Conservation (phyloP, 2,329 filamentous ascomycete genomes). For the Venturia carpophila region DNA sequence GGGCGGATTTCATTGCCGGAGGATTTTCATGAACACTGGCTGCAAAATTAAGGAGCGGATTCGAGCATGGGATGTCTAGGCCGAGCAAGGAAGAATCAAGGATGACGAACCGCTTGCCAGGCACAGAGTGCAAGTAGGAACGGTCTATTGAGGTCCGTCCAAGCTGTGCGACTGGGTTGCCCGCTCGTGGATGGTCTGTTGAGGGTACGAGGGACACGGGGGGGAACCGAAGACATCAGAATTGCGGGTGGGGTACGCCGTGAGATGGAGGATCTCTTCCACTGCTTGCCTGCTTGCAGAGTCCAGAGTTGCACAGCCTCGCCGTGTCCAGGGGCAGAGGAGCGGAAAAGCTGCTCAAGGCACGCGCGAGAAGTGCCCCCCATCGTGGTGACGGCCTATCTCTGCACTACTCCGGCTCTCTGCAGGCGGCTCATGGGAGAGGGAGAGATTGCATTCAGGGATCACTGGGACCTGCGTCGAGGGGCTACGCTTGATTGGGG, state of each 20-base stretch:
- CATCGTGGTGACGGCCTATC: too few species aligned
- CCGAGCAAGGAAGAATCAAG: not conserved
- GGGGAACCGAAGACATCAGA: too few species aligned
- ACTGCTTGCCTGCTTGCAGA: not conserved
- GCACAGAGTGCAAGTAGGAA: not conserved
- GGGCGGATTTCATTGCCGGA: not conserved
- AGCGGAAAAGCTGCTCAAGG: not conserved
- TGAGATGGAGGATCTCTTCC: not conserved
- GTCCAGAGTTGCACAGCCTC: not conserved
- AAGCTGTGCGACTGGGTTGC: not conserved
- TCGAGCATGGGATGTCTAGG: not conserved
- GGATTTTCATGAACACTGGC: not conserved
- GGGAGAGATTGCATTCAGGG: not conserved
- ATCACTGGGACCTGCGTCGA: not conserved
- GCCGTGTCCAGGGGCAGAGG: not conserved
- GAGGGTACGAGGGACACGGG: not conserved
- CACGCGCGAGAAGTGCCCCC: not conserved
- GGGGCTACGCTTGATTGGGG: not conserved
- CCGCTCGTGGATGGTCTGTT: not conserved
- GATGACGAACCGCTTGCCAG: not conserved
- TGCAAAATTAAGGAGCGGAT: constrained; percentile 9
- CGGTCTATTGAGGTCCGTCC: constrained; percentile 1
- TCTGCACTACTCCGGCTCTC: too few species aligned
- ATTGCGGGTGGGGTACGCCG: too few species aligned
- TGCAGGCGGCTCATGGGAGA: too few species aligned